These are phyloP conservation scores for Rhizophagus sp. DNA, from an alignment of 192 early-diverging fungal species.

Conservation along the genomic window DNA sequence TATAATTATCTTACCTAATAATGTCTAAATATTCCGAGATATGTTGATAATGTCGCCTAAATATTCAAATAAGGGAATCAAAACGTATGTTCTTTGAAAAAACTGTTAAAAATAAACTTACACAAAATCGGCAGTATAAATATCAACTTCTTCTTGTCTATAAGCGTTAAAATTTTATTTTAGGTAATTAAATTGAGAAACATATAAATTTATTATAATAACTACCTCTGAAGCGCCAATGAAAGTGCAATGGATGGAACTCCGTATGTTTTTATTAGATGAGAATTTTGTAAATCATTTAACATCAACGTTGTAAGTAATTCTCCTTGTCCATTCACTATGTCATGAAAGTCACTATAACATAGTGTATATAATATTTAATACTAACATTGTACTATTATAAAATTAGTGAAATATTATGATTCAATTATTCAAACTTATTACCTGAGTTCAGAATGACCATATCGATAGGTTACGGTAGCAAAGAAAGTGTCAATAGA, in stretches of 20 bases:
- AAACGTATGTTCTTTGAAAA: too few relatives aligned
- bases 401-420: background rate
- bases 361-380: too few relatives aligned
- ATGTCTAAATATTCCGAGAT: background rate
- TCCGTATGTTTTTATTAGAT: background rate
- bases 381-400: background rate
- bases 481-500: slow-evolving; percentile 1
- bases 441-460: slow-evolving; percentile 9
- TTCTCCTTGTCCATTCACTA: background rate
- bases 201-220: background rate
- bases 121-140: background rate
- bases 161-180: background rate
- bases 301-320: background rate
- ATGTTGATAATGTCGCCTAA: background rate
- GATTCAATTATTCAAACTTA: background rate
- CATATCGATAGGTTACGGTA: slow-evolving; percentile 6
- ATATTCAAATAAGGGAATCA: background rate
- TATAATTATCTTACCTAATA: background rate
- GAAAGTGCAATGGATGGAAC: background rate
- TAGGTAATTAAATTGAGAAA: background rate
- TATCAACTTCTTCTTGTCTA: slow-evolving; percentile 14
- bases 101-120: background rate
- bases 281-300: background rate
- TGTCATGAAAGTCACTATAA: slow-evolving; percentile 14
- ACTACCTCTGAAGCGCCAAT: slow-evolving; percentile 19